Evolutionary conservation across 352 stramenopile genomes (phyloP).

Genomic region (Pythium sp.): DNA sequence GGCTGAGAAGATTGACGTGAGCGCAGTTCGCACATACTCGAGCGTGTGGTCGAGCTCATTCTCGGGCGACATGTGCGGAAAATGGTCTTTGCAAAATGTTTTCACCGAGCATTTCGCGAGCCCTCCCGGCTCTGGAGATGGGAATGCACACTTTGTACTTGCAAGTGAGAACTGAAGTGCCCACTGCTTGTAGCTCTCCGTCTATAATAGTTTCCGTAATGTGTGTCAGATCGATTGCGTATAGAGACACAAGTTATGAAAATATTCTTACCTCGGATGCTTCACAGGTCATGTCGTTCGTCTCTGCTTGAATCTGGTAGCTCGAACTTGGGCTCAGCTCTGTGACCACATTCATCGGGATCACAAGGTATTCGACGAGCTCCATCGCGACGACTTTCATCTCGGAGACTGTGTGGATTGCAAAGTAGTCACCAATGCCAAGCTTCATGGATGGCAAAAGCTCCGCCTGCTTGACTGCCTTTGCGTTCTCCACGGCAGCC

Average conservation of each 20-base stretch:
- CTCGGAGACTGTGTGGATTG: conserved; percentile 30
- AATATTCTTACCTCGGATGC: conserved; percentile 33
- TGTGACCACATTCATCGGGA: conserved; percentile 44
- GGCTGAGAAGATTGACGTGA: conserved; percentile 57
- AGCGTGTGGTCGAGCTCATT: conserved; percentile 78
- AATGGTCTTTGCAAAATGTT: conserved; percentile 72
- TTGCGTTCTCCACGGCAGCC: conserved; percentile 31
- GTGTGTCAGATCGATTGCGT: neutral
- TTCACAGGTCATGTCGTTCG: conserved; percentile 32
- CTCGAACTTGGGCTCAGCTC: conserved; percentile 28
- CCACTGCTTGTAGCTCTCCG: conserved; percentile 76
- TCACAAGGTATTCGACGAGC: conserved; percentile 53
- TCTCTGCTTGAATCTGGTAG: conserved; percentile 40
- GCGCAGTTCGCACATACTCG: conserved; percentile 57
- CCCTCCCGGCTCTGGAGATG: conserved; percentile 31
- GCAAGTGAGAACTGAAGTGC: conserved; percentile 60
- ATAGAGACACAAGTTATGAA: neutral
- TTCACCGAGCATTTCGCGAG: conserved; percentile 63
- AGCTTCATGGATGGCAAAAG: conserved; percentile 56
- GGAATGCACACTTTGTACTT: conserved; percentile 34
- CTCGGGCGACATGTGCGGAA: conserved; percentile 72
- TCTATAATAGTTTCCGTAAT: conserved; percentile 20
- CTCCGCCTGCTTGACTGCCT: conserved; percentile 45
- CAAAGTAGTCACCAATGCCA: conserved; percentile 71
- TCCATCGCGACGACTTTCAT: conserved; percentile 73